Percentiles rank a stretch among this genome's conserved stretches.
phyloP scores from a whole-genome alignment of 106 monocot species.

The Dendrobium nobile region DNA sequence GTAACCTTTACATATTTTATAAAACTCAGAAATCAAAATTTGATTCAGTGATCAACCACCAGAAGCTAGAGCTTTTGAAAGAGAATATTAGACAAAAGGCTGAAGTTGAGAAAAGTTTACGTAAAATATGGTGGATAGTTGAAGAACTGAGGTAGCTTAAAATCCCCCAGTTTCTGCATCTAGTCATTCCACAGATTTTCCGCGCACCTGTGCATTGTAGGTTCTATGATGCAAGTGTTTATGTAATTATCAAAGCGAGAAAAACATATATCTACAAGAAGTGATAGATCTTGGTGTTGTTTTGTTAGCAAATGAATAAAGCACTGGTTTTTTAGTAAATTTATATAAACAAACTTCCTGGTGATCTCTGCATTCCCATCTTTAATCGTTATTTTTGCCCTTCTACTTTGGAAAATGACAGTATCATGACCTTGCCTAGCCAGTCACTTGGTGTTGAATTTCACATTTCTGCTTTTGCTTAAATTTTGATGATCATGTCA shows the following conservation, averaged over 20 bases:
- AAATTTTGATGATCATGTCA: too few relatives aligned
- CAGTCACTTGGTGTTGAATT: too few relatives aligned
- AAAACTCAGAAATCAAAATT: neutral
- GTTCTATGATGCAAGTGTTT: neutral
- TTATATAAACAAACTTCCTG: too few relatives aligned
- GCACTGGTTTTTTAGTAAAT: too few relatives aligned
- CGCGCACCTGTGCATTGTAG: constrained; percentile 8
- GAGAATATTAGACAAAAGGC: neutral
- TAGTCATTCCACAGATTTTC: neutral
- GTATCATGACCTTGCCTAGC: too few relatives aligned
- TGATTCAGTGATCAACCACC: neutral
- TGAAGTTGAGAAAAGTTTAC: constrained; percentile 30
- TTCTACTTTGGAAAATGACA: too few relatives aligned
- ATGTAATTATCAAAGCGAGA: neutral
- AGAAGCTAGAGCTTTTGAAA: neutral
- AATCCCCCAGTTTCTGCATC: constrained; percentile 77
- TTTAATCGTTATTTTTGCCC: too few relatives aligned
- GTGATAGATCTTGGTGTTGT: too few relatives aligned
- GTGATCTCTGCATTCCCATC: too few relatives aligned
- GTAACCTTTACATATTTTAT: neutral
- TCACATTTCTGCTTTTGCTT: too few relatives aligned
- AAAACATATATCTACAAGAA: neutral
- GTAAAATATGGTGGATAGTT: constrained; percentile 80
- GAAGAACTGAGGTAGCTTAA: constrained; percentile 68
- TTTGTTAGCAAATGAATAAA: too few relatives aligned